Evolutionary conservation across 768 basidiomycete genomes (phyloP).

Genomic region (Mycena epipterygia): DNA sequence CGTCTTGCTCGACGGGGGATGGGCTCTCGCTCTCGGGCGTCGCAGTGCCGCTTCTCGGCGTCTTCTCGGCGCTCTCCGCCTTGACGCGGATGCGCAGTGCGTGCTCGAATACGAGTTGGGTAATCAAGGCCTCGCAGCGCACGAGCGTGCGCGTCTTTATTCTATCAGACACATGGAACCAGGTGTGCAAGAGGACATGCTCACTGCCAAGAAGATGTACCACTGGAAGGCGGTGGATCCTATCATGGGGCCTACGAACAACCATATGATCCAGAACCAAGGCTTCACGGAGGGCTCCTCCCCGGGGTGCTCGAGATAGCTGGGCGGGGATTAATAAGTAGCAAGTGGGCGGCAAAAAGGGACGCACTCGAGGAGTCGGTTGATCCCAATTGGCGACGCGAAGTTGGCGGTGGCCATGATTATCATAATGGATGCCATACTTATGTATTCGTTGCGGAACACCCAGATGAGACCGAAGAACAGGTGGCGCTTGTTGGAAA

Average conservation of each 20-base stretch:
- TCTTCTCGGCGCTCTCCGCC: conserved; percentile 49
- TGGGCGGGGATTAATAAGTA: conserved; percentile 34
- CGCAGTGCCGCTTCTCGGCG: conserved; percentile 21
- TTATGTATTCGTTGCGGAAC: conserved; percentile 44
- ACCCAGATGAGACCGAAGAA: conserved; percentile 61
- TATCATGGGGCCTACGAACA: conserved; percentile 64
- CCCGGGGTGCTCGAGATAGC: conserved; percentile 71
- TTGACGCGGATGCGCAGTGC: conserved; percentile 76
- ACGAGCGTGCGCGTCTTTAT: conserved; percentile 64
- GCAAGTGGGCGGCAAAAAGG: neutral
- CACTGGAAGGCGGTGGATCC: conserved; percentile 64
- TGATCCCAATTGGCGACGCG: conserved; percentile 58
- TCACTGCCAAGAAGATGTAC: conserved; percentile 65
- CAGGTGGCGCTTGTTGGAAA: conserved; percentile 32
- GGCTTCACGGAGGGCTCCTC: conserved; percentile 65
- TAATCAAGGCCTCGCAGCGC: conserved; percentile 62
- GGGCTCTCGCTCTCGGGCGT: conserved; percentile 27
- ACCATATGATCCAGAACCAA: conserved; percentile 76
- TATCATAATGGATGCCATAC: conserved; percentile 46
- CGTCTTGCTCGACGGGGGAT: conserved; percentile 25
- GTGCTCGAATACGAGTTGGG: conserved; percentile 60
- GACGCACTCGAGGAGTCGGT: conserved; percentile 55
- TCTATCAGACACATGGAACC: conserved; percentile 49
- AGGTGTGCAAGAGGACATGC: conserved; percentile 30
- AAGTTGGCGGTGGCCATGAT: conserved; percentile 47